Base-by-base conservation (phyloP, 2,329 filamentous ascomycete species). In the Aspergillus niger region DNA sequence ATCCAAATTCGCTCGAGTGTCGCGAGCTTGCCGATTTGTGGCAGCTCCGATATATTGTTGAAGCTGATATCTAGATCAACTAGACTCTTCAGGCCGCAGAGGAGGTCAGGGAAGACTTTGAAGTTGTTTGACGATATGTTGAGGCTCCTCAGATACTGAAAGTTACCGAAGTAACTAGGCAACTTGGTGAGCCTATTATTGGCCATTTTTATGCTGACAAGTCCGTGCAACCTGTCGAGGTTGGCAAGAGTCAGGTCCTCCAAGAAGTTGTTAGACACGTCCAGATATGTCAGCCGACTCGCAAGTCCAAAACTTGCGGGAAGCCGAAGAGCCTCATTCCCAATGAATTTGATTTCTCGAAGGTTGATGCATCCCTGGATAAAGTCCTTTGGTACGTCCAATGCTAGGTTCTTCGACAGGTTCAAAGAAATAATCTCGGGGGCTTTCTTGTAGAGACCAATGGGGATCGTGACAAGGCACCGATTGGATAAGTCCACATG, bases 21-120 rank as follows among this genome's bases (percentile, higher is more conserved):
- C 60, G 83, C 86, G 60, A 99, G 79, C 58, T 87, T 86, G 6
- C 92, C 91, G 65, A 99, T 91, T 64, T 88, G 87, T 0, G 93
- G 92, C 7, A 99, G 80, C 57, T 81, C 85, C 10, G 86, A 85
- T 63, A 99, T 97, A 43, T 89, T 86, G 73, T 99, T 99, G 84
- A 99, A 99, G 74, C 94, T 98, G 72, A 99, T 87, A 70, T 99
- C 95, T 43, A 99, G 85, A 72, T 99, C 94, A 11, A 97, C 91
- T 49, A 99, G 79, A 47, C 89, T 92, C 65, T 87, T 87, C 20
- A 99, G 80, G 24, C 91, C 85, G 75, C 92, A 94, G 22, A 99
- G 81, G 69, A 96, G 96, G 22, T 89, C 82, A 0, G 95, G 95
- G 64, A 99, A 96, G 43, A 86, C 86, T 59, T 89, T 89, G 57